Evolutionary conservation across 2,329 filamentous ascomycete genomes (phyloP).

Genomic region (Eurotiales sp.): DNA sequence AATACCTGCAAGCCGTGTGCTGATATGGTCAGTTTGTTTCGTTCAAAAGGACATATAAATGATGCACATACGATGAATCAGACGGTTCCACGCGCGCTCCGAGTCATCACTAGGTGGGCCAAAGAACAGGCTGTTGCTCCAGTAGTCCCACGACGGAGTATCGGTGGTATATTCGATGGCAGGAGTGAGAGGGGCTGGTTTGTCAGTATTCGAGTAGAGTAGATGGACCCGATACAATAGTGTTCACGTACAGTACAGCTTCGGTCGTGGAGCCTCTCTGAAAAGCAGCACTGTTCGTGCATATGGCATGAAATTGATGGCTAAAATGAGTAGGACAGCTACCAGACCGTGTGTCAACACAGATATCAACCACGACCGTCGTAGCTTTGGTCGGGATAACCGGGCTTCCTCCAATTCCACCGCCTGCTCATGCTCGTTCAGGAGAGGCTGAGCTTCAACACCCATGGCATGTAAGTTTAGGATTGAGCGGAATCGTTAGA

Average conservation of each 20-base stretch:
- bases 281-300: neutral
- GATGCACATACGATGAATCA: neutral
- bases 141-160: conserved; percentile 2
- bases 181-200: neutral
- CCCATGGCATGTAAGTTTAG: too few relatives aligned
- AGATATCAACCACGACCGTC: neutral
- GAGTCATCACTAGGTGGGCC: neutral
- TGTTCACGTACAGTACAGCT: neutral
- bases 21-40: neutral
- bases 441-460: neutral
- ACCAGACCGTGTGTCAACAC: neutral
- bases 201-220: neutral
- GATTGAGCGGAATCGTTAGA: too few relatives aligned
- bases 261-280: neutral
- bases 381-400: neutral
- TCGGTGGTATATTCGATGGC: conserved; percentile 3
- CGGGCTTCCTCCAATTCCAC: neutral
- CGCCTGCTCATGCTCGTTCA: neutral
- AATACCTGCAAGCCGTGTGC: neutral
- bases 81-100: conserved; percentile 1
- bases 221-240: neutral
- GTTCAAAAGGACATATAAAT: neutral
- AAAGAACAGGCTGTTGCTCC: neutral
- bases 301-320: neutral
- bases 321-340: neutral